Percentiles rank a stretch among this genome's conserved stretches.
Conservation (phyloP, 208 protist species). For the Zelonia costaricensis region DNA sequence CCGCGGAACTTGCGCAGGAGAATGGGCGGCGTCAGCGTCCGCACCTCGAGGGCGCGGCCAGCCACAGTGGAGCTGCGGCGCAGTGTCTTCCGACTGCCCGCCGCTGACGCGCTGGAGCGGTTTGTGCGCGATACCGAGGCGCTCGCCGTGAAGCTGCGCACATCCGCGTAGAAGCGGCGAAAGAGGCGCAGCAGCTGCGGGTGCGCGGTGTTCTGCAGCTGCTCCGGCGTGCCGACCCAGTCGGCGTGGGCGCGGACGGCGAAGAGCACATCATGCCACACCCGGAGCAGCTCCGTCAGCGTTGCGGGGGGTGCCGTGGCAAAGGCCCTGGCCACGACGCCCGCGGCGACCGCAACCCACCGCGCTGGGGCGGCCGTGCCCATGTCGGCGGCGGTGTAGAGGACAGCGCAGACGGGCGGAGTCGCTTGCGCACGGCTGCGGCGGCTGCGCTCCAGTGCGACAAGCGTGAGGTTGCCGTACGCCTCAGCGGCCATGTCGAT, state of each 20-base stretch:
- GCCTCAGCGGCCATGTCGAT: slow-evolving; percentile 3
- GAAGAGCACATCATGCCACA: slow-evolving; percentile 65
- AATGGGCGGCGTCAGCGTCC: slow-evolving; percentile 37
- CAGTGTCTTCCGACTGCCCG: background rate
- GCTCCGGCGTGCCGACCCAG: slow-evolving; percentile 5
- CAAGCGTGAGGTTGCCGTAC: slow-evolving; percentile 9
- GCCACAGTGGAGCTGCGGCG: too few species aligned
- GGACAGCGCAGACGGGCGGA: background rate
- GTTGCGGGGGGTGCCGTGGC: background rate
- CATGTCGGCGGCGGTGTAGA: slow-evolving; percentile 11
- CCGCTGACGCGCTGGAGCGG: background rate
- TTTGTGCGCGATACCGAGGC: too few species aligned
- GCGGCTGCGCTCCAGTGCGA: background rate
- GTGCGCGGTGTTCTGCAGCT: slow-evolving; percentile 17
- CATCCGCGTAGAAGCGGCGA: slow-evolving; percentile 22
- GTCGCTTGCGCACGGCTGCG: background rate
- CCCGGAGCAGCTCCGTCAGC: slow-evolving; percentile 9
- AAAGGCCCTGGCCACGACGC: background rate
- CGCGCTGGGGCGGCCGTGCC: slow-evolving; percentile 2
- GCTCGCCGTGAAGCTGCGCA: background rate
- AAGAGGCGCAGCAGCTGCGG: slow-evolving; percentile 23
- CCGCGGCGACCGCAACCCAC: slow-evolving; percentile 3
- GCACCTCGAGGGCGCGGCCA: background rate
- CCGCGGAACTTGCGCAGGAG: slow-evolving; percentile 34
- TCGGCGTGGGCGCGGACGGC: slow-evolving; percentile 26